Percentiles rank a stretch among this genome's conserved stretches.
phyloP scores from a whole-genome alignment of 768 basidiomycete species.

The Leucogyrophana mollusca region DNA sequence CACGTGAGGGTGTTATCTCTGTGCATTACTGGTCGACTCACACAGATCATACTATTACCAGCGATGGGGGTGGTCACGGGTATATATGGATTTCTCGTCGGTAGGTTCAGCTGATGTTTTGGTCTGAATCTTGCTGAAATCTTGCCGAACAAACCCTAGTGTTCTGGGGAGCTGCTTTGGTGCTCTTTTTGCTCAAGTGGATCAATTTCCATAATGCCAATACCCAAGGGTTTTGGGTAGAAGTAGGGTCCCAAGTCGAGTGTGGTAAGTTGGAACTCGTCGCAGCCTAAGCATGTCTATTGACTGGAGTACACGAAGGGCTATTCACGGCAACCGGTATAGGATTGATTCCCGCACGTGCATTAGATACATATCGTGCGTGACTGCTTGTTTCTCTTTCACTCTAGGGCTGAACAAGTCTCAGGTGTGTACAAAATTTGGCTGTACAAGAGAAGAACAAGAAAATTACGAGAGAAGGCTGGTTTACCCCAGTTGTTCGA shows the following conservation, averaged over 20 bases:
- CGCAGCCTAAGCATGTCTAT: no score
- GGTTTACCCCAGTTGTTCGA: slow-evolving; percentile 71
- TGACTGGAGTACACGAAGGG: slow-evolving; percentile 35
- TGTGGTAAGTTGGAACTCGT: slow-evolving; percentile 56
- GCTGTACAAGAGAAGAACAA: slow-evolving; percentile 64
- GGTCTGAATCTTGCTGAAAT: neutral
- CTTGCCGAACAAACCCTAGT: slow-evolving; percentile 34
- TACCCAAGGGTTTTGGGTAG: slow-evolving; percentile 79
- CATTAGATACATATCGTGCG: slow-evolving; percentile 74
- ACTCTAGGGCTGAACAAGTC: neutral
- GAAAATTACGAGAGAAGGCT: slow-evolving; percentile 54
- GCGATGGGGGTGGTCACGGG: slow-evolving; percentile 69
- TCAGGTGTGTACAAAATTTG: slow-evolving; percentile 73
- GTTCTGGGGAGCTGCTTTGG: slow-evolving; percentile 87
- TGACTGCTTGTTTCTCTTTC: neutral
- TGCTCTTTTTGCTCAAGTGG: slow-evolving; percentile 64
- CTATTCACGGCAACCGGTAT: slow-evolving; percentile 81
- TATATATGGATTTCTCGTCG: slow-evolving; percentile 76
- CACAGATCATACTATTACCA: slow-evolving; percentile 21
- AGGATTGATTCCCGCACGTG: slow-evolving; percentile 74
- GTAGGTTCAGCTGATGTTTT: slow-evolving; percentile 38
- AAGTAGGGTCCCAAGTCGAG: slow-evolving; percentile 71
- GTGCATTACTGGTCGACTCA: neutral
- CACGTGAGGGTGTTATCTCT: slow-evolving; percentile 49
- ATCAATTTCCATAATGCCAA: slow-evolving; percentile 72